Percentiles rank a stretch among this genome's conserved stretches.
phyloP scores from a whole-genome alignment of 352 stramenopile species.

The Pythium diclinum region DNA sequence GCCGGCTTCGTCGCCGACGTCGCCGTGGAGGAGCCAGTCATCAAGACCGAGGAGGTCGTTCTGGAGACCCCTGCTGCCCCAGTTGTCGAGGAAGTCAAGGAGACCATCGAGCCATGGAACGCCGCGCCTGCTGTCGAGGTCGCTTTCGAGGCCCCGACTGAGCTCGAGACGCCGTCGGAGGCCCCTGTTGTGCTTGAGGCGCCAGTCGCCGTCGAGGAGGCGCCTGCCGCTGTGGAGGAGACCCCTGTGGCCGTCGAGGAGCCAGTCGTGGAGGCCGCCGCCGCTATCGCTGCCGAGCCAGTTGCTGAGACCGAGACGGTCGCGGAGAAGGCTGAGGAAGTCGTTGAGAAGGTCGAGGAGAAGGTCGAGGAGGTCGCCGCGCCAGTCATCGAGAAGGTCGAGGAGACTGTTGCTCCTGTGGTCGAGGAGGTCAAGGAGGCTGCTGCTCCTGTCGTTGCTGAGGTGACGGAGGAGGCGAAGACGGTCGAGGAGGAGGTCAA shows the following conservation, averaged over 20 bases:
- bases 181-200: not conserved
- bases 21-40: constrained; percentile 12
- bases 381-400: constrained; percentile 12
- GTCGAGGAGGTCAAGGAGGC: constrained; percentile 29
- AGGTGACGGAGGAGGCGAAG: constrained; percentile 23
- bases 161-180: not conserved
- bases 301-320: too few relatives aligned
- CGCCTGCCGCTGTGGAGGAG: too few relatives aligned
- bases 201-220: constrained; percentile 7
- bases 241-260: too few relatives aligned
- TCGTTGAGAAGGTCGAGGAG: too few relatives aligned
- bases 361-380: too few relatives aligned
- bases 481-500: constrained; percentile 26
- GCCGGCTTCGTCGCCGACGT: constrained; percentile 15
- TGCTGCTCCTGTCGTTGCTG: constrained; percentile 35
- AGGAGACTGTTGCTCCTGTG: not conserved
- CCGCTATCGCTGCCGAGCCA: too few relatives aligned
- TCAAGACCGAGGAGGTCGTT: constrained; percentile 13
- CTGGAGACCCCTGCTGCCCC: constrained; percentile 7
- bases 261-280: too few relatives aligned
- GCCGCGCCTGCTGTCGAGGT: not conserved
- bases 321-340: too few relatives aligned
- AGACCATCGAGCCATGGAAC: constrained; percentile 7
- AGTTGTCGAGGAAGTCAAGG: not conserved
- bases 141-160: not conserved